A percentile compares a stretch with the other conserved stretches of the same genome.
These are phyloP conservation scores for Poterioochromonas sp. DNA, from an alignment of 352 stramenopile species.

Conservation along the genomic window DNA sequence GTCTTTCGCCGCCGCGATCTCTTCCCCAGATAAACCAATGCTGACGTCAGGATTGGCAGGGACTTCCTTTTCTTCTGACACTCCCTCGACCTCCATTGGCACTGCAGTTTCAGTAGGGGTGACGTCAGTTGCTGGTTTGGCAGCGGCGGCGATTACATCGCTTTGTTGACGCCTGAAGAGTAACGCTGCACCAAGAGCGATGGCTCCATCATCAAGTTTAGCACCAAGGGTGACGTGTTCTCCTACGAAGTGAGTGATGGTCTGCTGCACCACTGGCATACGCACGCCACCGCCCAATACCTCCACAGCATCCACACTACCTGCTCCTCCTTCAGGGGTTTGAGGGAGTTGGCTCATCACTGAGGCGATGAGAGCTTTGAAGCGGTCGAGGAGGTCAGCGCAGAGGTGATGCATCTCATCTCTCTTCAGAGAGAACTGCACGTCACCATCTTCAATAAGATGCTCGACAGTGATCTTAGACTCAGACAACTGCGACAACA, in stretches of 20 bases:
- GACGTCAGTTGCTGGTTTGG: neutral
- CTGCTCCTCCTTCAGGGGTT: conserved; percentile 40
- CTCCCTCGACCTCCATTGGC: no score
- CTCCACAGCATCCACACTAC: conserved; percentile 55
- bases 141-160: neutral
- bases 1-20: neutral
- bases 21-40: conserved; percentile 36
- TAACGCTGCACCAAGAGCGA: conserved; percentile 41
- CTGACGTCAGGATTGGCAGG: no score
- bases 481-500: conserved; percentile 69
- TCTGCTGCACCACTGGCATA: conserved; percentile 62
- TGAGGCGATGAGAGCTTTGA: conserved; percentile 52
- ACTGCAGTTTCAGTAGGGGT: conserved; percentile 1
- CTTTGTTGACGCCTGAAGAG: conserved; percentile 22
- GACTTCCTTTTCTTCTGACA: no score
- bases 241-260: conserved; percentile 31
- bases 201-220: conserved; percentile 42
- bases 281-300: conserved; percentile 76
- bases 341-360: conserved; percentile 49
- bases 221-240: conserved; percentile 32
- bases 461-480: conserved; percentile 69
- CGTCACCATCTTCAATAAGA: conserved; percentile 60
- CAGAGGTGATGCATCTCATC: conserved; percentile 62
- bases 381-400: conserved; percentile 49
- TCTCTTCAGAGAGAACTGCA: conserved; percentile 61